A percentile compares a stretch with the other conserved stretches of the same genome.
Conservation (phyloP, 2,329 filamentous ascomycete species). For the Spiromastix sp. region DNA sequence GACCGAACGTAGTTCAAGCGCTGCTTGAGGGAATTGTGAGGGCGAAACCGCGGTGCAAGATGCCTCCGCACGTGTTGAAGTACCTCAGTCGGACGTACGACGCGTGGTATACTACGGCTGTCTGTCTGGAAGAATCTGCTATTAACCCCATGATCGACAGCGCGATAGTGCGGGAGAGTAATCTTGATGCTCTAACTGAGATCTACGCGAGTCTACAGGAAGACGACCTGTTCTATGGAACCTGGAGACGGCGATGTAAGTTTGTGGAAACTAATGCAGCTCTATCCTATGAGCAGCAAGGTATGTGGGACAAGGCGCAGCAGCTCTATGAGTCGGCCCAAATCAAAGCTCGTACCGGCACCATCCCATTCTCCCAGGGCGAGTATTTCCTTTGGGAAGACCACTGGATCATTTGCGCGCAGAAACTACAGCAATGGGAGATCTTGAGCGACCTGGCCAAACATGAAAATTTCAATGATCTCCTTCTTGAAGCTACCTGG, state of each 20-base stretch:
- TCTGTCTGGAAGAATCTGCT: conserved; percentile 80
- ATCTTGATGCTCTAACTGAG: conserved; percentile 89
- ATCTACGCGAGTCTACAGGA: conserved; percentile 85
- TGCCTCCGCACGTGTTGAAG: conserved; percentile 93
- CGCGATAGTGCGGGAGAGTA: conserved; percentile 77
- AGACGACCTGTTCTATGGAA: conserved; percentile 94
- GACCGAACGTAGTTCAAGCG: conserved; percentile 91
- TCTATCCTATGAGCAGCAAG: conserved; percentile 95
- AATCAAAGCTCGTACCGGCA: conserved; percentile 90
- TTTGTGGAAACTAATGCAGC: conserved; percentile 97
- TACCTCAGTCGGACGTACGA: conserved; percentile 90
- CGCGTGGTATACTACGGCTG: conserved; percentile 90
- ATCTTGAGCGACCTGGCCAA: conserved; percentile 96
- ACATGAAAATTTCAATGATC: conserved; percentile 95
- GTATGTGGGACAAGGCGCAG: conserved; percentile 99
- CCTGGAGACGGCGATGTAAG: conserved; percentile 87
- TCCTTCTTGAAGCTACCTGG: conserved; percentile 92
- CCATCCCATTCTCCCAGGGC: conserved; percentile 89
- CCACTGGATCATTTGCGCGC: conserved; percentile 94
- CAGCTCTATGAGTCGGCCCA: conserved; percentile 93
- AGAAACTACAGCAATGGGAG: conserved; percentile 99
- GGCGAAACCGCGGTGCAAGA: conserved; percentile 76
- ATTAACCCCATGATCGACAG: conserved; percentile 80
- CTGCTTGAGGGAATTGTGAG: conserved; percentile 79
- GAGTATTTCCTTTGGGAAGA: conserved; percentile 99